phyloP scores from a whole-genome alignment of 495 filamentous ascomycete genomes.

The Trichocladium uniseriatum region DNA sequence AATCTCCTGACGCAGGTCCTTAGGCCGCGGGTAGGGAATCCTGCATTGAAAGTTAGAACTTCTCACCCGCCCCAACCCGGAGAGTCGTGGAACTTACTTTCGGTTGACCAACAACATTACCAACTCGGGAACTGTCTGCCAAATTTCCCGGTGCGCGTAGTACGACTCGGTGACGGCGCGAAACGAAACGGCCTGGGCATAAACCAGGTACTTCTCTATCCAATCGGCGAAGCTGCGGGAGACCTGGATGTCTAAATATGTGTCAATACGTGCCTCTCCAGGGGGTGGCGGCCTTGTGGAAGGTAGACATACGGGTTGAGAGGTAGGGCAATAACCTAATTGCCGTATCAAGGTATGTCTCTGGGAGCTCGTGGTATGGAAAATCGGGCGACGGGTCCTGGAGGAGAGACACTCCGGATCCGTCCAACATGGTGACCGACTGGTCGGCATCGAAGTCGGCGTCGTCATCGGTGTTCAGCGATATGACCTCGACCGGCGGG shows the following conservation, averaged over 20 bases:
- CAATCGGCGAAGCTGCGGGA: conserved; percentile 32
- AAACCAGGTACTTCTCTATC: conserved; percentile 35
- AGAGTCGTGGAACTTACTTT: conserved; percentile 13
- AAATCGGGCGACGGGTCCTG: conserved; percentile 28
- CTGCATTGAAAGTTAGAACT: conserved; percentile 5
- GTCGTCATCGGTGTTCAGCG: conserved; percentile 28
- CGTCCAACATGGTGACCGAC: conserved; percentile 18
- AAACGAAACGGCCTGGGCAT: conserved; percentile 16
- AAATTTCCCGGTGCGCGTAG: conserved; percentile 30
- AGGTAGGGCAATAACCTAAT: conserved; percentile 29
- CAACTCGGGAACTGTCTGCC: conserved; percentile 21
- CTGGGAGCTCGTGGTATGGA: conserved; percentile 33
- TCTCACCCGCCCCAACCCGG: background rate
- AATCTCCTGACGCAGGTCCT: conserved; percentile 14
- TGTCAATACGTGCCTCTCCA: conserved; percentile 20
- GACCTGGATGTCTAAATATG: conserved; percentile 30
- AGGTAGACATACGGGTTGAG: conserved; percentile 27
- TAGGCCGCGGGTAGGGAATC: conserved; percentile 7
- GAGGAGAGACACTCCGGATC: conserved; percentile 10
- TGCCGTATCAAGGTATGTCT: conserved; percentile 32
- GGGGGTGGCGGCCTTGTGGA: conserved; percentile 3
- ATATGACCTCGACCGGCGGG: conserved; percentile 27
- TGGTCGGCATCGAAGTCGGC: conserved; percentile 16
- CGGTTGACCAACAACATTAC: conserved; percentile 11
- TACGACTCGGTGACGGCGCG: conserved; percentile 28